A percentile compares a stretch with the other conserved stretches of the same genome.
Evolutionary conservation across 345 rosid species (phyloP).

Genomic region (Pugionium cornutum): DNA sequence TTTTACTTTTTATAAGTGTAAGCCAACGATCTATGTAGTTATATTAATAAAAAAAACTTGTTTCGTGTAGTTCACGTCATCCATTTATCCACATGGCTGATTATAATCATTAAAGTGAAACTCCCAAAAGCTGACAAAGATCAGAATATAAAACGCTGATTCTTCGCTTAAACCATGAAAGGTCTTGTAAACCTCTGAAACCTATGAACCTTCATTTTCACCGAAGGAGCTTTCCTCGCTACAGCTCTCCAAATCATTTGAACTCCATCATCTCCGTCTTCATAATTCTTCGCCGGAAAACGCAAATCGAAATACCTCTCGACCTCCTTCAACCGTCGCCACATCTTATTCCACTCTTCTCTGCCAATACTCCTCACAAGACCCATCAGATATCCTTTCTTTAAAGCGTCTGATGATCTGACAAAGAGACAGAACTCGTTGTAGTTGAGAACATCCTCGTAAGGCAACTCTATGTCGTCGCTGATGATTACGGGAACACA

Average conservation of each 20-base stretch:
- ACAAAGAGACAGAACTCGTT: conserved; percentile 83
- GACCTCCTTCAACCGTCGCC: conserved; percentile 61
- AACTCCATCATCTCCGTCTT: conserved; percentile 59
- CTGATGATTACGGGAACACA: conserved; percentile 92
- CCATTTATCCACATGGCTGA: no score
- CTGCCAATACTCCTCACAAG: conserved; percentile 62
- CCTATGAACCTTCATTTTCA: conserved; percentile 65
- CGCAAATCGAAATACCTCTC: conserved; percentile 59
- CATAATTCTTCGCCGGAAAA: conserved; percentile 49
- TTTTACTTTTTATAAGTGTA: neutral
- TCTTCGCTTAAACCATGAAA: neutral
- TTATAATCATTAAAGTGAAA: no score
- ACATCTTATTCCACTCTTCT: conserved; percentile 81
- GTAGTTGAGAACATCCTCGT: conserved; percentile 86
- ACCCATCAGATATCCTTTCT: conserved; percentile 62
- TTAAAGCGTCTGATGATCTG: conserved; percentile 75
- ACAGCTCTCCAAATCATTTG: conserved; percentile 94
- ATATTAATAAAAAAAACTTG: neutral
- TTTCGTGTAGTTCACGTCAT: no score
- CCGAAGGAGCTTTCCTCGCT: conserved; percentile 67
- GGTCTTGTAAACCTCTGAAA: conserved; percentile 51
- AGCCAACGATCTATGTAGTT: neutral
- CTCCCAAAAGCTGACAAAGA: no score
- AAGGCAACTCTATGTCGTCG: conserved; percentile 92
- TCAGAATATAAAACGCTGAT: no score